phyloP scores from a whole-genome alignment of 2,329 filamentous ascomycete genomes.

The Lachnellula willkommii region DNA sequence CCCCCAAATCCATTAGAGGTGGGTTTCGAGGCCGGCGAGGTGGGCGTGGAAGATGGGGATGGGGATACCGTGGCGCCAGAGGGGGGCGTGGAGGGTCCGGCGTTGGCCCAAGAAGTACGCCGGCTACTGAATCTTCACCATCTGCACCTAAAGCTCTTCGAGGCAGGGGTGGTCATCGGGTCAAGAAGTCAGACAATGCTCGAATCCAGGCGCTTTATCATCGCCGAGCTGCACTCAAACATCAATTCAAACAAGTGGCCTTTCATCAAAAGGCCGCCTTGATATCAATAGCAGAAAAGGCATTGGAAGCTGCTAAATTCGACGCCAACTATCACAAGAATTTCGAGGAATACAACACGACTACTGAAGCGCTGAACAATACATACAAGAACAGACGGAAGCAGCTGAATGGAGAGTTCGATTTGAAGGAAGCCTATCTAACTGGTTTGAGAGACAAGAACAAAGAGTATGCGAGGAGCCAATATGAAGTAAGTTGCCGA shows the following conservation, averaged over 20 bases:
- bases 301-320: conserved; percentile 18
- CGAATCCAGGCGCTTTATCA: conserved; percentile 27
- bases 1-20: conserved; percentile 7
- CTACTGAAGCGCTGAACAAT: conserved; percentile 18
- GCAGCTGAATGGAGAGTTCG: conserved; percentile 9
- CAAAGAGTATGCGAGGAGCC: conserved; percentile 12
- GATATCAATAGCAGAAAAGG: conserved; percentile 25
- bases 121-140: conserved; percentile 5
- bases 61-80: conserved; percentile 13
- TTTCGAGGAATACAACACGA: conserved; percentile 25
- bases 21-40: conserved; percentile 22
- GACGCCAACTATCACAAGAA: conserved; percentile 26
- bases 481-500: conserved; percentile 20
- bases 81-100: conserved; percentile 17
- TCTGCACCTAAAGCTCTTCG: conserved; percentile 12
- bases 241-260: conserved; percentile 25
- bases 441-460: conserved; percentile 9
- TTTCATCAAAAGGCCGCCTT: conserved; percentile 23
- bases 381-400: conserved; percentile 13
- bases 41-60: conserved; percentile 20
- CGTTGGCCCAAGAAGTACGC: conserved; percentile 8
- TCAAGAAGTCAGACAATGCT: conserved; percentile 26
- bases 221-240: conserved; percentile 24
- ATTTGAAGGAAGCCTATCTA: conserved; percentile 11
- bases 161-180: conserved; percentile 23